These are phyloP conservation scores for Zanthoxylum bungeanum DNA, from an alignment of 345 rosid genomes.

Conservation along the genomic window DNA sequence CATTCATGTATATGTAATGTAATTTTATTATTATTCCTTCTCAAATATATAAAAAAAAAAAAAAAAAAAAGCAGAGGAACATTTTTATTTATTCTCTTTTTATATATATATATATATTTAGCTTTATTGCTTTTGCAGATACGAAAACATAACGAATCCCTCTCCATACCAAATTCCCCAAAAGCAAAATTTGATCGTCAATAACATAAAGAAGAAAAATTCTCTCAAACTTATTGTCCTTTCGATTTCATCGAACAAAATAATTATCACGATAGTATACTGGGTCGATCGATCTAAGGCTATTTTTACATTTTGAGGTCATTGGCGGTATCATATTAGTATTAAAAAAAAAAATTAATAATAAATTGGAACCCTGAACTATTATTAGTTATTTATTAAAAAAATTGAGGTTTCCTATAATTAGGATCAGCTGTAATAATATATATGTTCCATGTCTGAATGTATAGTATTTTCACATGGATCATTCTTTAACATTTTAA, in stretches of 20 bases:
- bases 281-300: too few species aligned
- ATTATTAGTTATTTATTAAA: too few species aligned
- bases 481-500: background rate
- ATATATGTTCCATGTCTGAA: background rate
- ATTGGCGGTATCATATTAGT: too few species aligned
- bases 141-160: constrained; percentile 25
- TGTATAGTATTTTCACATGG: background rate
- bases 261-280: too few species aligned
- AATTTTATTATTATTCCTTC: constrained; percentile 4
- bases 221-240: constrained; percentile 15
- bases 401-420: too few species aligned
- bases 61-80: constrained; percentile 11
- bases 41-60: background rate
- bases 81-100: background rate
- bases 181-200: background rate
- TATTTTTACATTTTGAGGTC: too few species aligned
- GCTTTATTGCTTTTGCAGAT: constrained; percentile 25
- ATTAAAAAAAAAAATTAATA: too few species aligned
- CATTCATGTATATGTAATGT: background rate
- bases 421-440: too few species aligned
- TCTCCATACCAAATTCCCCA: constrained; percentile 19
- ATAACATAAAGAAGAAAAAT: background rate
- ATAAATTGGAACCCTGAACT: too few species aligned
- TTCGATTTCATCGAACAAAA: constrained; percentile 8
- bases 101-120: too few species aligned